Conservation (phyloP, 441 rosid genomes). For the Corymbia citriodora region DNA sequence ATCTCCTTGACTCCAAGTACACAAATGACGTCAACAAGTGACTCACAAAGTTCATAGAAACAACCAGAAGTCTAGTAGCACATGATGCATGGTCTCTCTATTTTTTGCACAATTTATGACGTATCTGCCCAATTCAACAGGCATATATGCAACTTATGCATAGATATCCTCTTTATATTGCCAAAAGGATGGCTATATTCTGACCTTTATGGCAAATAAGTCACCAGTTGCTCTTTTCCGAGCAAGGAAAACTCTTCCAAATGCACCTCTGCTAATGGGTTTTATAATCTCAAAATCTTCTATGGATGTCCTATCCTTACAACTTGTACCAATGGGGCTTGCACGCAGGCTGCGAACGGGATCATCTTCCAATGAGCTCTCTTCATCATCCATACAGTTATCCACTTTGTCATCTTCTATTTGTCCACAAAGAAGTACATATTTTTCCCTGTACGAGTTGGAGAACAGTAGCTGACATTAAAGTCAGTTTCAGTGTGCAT, state of each 20-base stretch:
- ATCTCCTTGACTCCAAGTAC: background rate
- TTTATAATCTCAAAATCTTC: constrained; percentile 98
- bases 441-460: constrained; percentile 69
- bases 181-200: background rate
- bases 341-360: constrained; percentile 71
- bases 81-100: background rate
- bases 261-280: constrained; percentile 98
- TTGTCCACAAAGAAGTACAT: constrained; percentile 66
- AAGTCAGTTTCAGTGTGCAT: background rate
- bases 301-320: constrained; percentile 87
- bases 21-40: background rate
- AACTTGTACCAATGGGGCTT: constrained; percentile 75
- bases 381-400: constrained; percentile 66
- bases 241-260: constrained; percentile 92
- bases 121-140: background rate
- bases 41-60: background rate
- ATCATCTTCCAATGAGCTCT: constrained; percentile 82
- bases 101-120: background rate
- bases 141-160: background rate
- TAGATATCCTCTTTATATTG: background rate
- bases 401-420: constrained; percentile 83
- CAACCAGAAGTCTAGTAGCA: background rate
- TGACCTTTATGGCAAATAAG: constrained; percentile 92
- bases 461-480: constrained; percentile 1
- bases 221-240: constrained; percentile 93